Evolutionary conservation across 2,329 filamentous ascomycete species (phyloP).

Genomic region (Elsinoe batatas): DNA sequence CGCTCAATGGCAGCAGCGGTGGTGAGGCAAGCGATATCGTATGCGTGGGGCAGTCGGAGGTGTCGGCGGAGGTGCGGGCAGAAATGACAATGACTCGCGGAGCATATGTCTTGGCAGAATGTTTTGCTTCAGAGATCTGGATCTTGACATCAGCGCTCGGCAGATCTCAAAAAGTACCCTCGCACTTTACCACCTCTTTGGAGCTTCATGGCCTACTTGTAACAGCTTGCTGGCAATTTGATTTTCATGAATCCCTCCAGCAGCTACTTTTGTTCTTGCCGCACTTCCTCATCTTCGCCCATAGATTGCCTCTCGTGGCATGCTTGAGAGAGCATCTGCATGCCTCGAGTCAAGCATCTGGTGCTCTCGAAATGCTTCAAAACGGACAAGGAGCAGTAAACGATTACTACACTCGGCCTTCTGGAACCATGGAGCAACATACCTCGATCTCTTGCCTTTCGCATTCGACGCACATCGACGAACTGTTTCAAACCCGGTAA

Average conservation of each 20-base stretch:
- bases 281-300: not conserved
- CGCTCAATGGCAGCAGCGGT: not conserved
- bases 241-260: not conserved
- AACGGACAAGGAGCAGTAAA: conserved; percentile 31
- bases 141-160: conserved; percentile 2
- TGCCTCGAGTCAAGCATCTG: conserved; percentile 49
- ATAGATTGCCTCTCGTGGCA: conserved; percentile 29
- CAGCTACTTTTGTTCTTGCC: not conserved
- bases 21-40: not conserved
- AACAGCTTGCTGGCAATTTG: not conserved
- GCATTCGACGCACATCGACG: conserved; percentile 2
- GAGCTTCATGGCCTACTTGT: not conserved
- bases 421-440: conserved; percentile 46
- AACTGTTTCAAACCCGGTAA: not conserved
- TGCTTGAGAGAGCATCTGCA: conserved; percentile 51
- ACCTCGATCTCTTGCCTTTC: conserved; percentile 32
- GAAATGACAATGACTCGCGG: not conserved
- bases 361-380: conserved; percentile 36
- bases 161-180: conserved; percentile 4
- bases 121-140: not conserved
- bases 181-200: not conserved
- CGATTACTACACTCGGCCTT: conserved; percentile 46
- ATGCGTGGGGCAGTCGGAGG: conserved; percentile 5
- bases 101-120: not conserved
- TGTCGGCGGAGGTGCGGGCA: not conserved